Base-by-base conservation (phyloP, 2,329 filamentous ascomycete species). In the Ceratocystis smalleyi region DNA sequence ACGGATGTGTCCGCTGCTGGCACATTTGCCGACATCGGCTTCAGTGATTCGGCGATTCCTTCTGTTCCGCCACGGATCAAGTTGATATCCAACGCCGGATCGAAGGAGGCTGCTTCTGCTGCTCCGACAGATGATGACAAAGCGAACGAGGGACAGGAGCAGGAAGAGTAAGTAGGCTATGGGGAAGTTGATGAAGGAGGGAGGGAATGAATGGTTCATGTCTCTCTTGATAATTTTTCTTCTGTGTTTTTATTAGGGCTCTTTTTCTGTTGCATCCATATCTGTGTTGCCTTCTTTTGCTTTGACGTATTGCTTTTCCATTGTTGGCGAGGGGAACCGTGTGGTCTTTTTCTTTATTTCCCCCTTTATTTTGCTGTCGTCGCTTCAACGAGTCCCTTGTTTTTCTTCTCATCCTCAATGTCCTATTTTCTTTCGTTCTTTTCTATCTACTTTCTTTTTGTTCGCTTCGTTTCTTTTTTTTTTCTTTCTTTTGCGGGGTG, bases 1-100 rank as follows among this genome's bases (percentile, higher is more conserved):
- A 57, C 55, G n/a, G 64, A 65, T 30, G 35, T 49, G 40, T 76
- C 65, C 8, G 62, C 60, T 27, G 47, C 65, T 1, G 61, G 54
- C 24, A 6, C 27, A 2, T 22, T 30, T 27, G 54, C 5, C 5
- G 54, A 57, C 54, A 32, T n/a, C 8, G 32, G 54, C 54, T 5
- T 30, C 7, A 2, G 8, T 7, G 54, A 57, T 24, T 19, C 54
- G 4, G 57, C 64, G 1, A 35, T 55, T 17, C 45, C 62, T 22
- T 17, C 59, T 2, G 40, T 59, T 6, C 57, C 45, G 45, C 65
- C 62, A 10, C 62, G 65, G 19, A 66, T 66, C 15, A 73, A 67
- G 73, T 74, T 61, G 71, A 73, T 5, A 72, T 73, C 63, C 78
- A 78, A 69, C 83, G 81, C 70, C 81, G 83, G 68, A 24, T 15